Evolutionary conservation across 345 rosid genomes (phyloP).

Genomic region (Pistacia vera): DNA sequence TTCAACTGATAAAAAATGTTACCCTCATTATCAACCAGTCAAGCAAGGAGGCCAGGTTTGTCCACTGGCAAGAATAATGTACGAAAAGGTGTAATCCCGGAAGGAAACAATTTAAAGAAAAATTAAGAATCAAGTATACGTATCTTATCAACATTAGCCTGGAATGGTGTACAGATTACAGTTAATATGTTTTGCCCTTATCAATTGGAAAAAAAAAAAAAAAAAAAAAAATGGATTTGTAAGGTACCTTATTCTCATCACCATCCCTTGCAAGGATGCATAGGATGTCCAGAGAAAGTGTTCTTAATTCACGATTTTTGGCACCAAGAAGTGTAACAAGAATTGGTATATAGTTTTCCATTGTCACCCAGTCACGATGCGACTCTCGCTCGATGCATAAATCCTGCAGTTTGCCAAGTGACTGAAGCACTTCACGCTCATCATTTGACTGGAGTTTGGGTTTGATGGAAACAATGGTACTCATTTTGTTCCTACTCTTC

Average conservation of each 20-base stretch:
- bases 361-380: slow-evolving; percentile 21
- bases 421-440: slow-evolving; percentile 26
- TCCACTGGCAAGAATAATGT: slow-evolving; percentile 1
- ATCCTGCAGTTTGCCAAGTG: slow-evolving; percentile 24
- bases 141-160: background rate
- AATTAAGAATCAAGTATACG: background rate
- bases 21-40: background rate
- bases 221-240: background rate
- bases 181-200: background rate
- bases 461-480: slow-evolving; percentile 28
- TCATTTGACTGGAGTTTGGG: slow-evolving; percentile 26
- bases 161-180: background rate
- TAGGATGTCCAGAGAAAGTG: slow-evolving; percentile 24
- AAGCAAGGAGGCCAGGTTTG: background rate
- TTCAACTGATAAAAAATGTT: background rate
- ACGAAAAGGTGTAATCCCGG: background rate
- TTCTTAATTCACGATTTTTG: slow-evolving; percentile 31
- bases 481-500: slow-evolving; percentile 30
- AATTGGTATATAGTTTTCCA: slow-evolving; percentile 25
- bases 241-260: slow-evolving; percentile 27
- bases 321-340: slow-evolving; percentile 23
- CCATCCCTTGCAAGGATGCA: slow-evolving; percentile 27
- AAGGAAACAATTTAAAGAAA: background rate
- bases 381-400: slow-evolving; percentile 21
- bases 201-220: slow-evolving; percentile 1